A percentile compares a stretch with the other conserved stretches of the same genome.
These are phyloP conservation scores for Globisporangium spinosum DNA, from an alignment of 352 stramenopile genomes.

Conservation along the genomic window DNA sequence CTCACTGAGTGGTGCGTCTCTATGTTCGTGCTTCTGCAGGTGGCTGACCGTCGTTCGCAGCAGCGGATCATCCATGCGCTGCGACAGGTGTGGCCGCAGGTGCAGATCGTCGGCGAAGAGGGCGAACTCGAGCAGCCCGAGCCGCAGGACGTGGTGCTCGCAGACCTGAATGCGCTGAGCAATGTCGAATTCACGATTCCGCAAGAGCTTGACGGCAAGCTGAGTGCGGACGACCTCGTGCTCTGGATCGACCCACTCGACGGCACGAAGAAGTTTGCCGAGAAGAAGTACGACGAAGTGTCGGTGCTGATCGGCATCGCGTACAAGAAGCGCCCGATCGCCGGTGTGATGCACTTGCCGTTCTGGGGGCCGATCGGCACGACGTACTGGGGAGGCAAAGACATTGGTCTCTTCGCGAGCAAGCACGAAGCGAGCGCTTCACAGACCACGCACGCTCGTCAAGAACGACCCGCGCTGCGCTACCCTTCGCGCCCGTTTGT, in stretches of 20 bases:
- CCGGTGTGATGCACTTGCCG: slow-evolving; percentile 67
- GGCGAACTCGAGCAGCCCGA: slow-evolving; percentile 50
- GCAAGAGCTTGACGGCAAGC: slow-evolving; percentile 19
- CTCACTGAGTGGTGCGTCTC: background rate
- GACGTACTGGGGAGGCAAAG: slow-evolving; percentile 62
- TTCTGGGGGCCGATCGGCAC: slow-evolving; percentile 50
- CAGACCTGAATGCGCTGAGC: slow-evolving; percentile 31
- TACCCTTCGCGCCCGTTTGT: slow-evolving; percentile 40
- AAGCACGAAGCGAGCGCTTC: slow-evolving; percentile 25
- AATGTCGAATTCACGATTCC: slow-evolving; percentile 20
- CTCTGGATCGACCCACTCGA: slow-evolving; percentile 80
- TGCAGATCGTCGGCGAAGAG: slow-evolving; percentile 69
- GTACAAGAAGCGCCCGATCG: slow-evolving; percentile 58
- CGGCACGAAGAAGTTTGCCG: slow-evolving; percentile 76
- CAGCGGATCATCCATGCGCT: slow-evolving; percentile 66
- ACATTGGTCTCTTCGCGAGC: slow-evolving; percentile 50
- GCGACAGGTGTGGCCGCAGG: slow-evolving; percentile 43
- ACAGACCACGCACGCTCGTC: slow-evolving; percentile 27
- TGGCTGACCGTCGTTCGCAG: slow-evolving; percentile 70
- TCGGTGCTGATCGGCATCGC: slow-evolving; percentile 75
- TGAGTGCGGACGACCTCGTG: slow-evolving; percentile 50
- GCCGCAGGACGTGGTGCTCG: slow-evolving; percentile 43
- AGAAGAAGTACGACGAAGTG: slow-evolving; percentile 67
- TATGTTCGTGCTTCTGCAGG: slow-evolving; percentile 11
- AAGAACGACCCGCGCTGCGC: slow-evolving; percentile 20